These are phyloP conservation scores for Hordeum marinum DNA, from an alignment of 176 grass and related monocot genomes.

Conservation along the genomic window DNA sequence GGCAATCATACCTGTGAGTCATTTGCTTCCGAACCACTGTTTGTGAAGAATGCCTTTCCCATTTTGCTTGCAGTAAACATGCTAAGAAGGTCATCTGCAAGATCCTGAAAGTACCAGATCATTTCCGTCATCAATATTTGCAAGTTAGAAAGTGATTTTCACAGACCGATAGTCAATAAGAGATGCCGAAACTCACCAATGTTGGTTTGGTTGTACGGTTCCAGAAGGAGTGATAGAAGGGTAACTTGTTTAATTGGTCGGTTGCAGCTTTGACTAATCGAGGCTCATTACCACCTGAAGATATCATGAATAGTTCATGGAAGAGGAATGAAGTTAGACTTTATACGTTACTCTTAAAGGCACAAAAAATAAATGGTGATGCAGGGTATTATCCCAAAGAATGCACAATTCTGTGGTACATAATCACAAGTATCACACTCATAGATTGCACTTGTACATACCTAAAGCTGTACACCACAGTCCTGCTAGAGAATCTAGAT, in stretches of 20 bases:
- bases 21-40: constrained; percentile 98
- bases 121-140: neutral
- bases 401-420: neutral
- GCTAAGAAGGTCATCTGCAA: constrained; percentile 76
- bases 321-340: neutral
- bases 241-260: constrained; percentile 80
- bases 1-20: constrained; percentile 69
- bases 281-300: constrained; percentile 87
- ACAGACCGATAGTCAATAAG: neutral
- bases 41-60: constrained; percentile 97
- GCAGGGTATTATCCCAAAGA: neutral
- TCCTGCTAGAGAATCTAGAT: constrained; percentile 91
- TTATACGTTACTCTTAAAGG: neutral
- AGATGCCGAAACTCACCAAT: constrained; percentile 46
- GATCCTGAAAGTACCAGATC: constrained; percentile 54
- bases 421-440: neutral
- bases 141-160: neutral
- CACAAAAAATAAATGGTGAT: neutral
- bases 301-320: neutral
- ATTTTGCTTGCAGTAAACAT: constrained; percentile 88
- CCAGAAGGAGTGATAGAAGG: constrained; percentile 99
- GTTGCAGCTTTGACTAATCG: constrained; percentile 82
- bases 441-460: constrained; percentile 22
- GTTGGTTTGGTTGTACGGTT: constrained; percentile 92
- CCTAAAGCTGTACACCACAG: constrained; percentile 96